Base-by-base conservation (phyloP, 371 early-diverging fungal genomes). In the Capniomyces stellatus region DNA sequence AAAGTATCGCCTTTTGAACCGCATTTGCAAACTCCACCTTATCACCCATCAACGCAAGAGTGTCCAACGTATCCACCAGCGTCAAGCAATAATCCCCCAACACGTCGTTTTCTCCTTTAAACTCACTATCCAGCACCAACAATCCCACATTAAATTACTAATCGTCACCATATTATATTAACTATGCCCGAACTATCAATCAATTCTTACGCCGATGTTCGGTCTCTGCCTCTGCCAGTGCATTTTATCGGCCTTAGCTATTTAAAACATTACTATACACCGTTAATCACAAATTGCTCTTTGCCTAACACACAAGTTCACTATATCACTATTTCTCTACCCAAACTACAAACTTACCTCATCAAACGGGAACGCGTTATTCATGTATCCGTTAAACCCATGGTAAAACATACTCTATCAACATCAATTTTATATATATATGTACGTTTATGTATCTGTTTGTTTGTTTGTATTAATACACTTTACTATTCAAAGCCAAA, bases 81-180 rank as follows among this genome's bases (percentile, higher is more conserved):
- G 97, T 94, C 30, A 92, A 66, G 0, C 85, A 81, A 62, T 78
- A 93, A 70, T 90, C 85, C 1, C 94, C 96, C 29, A 92, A 65
- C 2, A 93, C 89, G 62, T 95, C 96, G 59, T 92, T 92, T 21
- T 23, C 19, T 15, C 23, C 39, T 39, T 27, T 2, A n/a, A 6
- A 48, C 21, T 22, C 57, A 58, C 31, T 12, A 41, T 50, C 39
- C 18, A 43, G 15, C 44, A 12, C 27, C 23, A 12, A 12, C n/a
- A n/a, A n/a, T n/a, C n/a, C n/a, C n/a, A n/a, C n/a, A n/a, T n/a
- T n/a, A n/a, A n/a, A n/a, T n/a, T n/a, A n/a, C n/a, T n/a, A n/a
- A n/a, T n/a, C n/a, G n/a, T n/a, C n/a, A n/a, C n/a, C n/a, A n/a
- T n/a, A n/a, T n/a, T n/a, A n/a, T n/a, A n/a, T n/a, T n/a, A n/a